These are phyloP conservation scores for Primulina huaijiensis DNA, from an alignment of 257 asterid genomes.

Conservation along the genomic window DNA sequence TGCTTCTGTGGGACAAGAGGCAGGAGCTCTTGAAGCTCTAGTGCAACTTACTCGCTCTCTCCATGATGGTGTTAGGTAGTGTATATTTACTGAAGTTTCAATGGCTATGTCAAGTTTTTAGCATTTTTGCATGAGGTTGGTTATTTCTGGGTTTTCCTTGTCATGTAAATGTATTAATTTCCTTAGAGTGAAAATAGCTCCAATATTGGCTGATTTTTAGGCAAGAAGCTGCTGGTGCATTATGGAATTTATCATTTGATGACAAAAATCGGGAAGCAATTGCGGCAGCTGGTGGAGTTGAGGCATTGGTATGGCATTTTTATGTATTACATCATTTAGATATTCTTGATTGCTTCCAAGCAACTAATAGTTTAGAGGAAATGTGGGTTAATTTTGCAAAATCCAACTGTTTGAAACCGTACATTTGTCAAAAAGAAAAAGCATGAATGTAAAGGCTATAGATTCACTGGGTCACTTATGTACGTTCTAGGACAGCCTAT, in stretches of 20 bases:
- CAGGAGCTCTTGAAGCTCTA: constrained; percentile 83
- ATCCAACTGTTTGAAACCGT: constrained; percentile 6
- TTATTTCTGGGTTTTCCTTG: not conserved
- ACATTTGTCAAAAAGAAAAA: not conserved
- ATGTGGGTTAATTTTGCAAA: not conserved
- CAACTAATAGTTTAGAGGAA: not conserved
- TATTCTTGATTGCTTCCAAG: not conserved
- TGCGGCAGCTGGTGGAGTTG: constrained; percentile 85
- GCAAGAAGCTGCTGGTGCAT: constrained; percentile 98
- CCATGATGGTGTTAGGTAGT: constrained; percentile 79
- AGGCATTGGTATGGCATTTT: constrained; percentile 66
- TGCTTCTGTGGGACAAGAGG: constrained; percentile 80
- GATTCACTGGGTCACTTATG: not conserved
- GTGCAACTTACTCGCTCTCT: constrained; percentile 73
- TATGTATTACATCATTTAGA: not conserved
- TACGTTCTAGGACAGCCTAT: not conserved
- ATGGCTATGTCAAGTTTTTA: not conserved
- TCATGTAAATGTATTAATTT: not conserved
- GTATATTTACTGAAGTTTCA: constrained; percentile 14
- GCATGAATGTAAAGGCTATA: not conserved
- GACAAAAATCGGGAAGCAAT: constrained; percentile 89
- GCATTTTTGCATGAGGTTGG: not conserved
- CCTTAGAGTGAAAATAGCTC: constrained; percentile 7
- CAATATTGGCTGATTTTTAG: constrained; percentile 36
- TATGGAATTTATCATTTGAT: constrained; percentile 86